These are phyloP conservation scores for Sporodiniella umbellata DNA, from an alignment of 371 early-diverging fungal species.

Conservation along the genomic window DNA sequence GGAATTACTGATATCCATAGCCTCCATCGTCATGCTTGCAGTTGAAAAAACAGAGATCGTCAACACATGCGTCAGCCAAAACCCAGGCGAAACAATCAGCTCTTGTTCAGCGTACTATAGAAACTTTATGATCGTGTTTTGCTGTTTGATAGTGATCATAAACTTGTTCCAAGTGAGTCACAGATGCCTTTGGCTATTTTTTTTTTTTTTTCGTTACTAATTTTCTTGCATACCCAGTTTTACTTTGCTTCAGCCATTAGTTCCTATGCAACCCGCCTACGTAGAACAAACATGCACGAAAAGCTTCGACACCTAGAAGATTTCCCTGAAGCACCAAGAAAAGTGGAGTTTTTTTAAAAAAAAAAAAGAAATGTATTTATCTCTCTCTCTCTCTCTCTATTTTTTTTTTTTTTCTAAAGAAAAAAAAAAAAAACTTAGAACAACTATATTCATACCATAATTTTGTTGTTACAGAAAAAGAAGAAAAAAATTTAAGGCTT, in stretches of 20 bases:
- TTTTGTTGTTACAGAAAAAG: too few relatives aligned
- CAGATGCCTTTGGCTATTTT: neutral
- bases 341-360: slow-evolving; percentile 18
- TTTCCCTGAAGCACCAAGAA: slow-evolving; percentile 25
- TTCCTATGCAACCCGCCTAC: slow-evolving; percentile 27
- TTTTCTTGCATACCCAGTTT: slow-evolving; percentile 8
- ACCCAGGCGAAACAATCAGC: slow-evolving; percentile 3
- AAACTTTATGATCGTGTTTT: slow-evolving; percentile 12
- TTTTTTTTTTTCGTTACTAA: neutral
- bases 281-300: slow-evolving; percentile 27
- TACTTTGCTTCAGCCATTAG: slow-evolving; percentile 28
- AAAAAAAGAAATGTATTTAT: too few relatives aligned
- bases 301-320: slow-evolving; percentile 30
- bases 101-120: slow-evolving; percentile 11
- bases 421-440: too few relatives aligned
- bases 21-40: slow-evolving; percentile 10
- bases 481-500: too few relatives aligned
- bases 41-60: slow-evolving; percentile 7
- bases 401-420: too few relatives aligned
- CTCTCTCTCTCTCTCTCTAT: too few relatives aligned
- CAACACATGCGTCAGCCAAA: slow-evolving; percentile 1
- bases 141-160: slow-evolving; percentile 4
- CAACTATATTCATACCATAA: too few relatives aligned
- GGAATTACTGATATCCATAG: slow-evolving; percentile 14
- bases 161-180: slow-evolving; percentile 22